Evolutionary conservation across 768 basidiomycete genomes (phyloP), one percentile per base, ranked within the genome.

Genomic region (Agaricus subrufescens): DNA sequence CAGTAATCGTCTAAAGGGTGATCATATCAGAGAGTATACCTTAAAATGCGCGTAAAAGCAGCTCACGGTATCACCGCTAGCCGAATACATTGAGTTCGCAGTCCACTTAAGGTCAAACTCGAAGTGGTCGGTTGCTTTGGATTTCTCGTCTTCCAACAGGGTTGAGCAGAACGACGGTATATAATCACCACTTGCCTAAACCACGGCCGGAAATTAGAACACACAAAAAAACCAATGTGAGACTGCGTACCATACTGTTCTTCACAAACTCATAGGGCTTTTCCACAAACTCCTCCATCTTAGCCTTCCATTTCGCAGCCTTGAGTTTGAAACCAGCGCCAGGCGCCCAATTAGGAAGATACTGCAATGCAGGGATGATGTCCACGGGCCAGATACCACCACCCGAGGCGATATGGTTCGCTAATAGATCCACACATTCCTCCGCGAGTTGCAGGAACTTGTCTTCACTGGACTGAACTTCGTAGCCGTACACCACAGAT

Each of bases 31-130:
- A 27, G 14, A 30, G 12, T 45, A 39, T 34, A 27, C 3, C 23
- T 29, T 31, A 45, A 23, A 25, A 27, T 51, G 30, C 29, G 49
- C 46, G 52, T 51, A 27, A 60, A 26, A 23, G 19, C 8, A 38
- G 62, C 67, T n/a, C 46, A 85, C 86, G 0, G 85, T 87, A 61
- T 89, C 87, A 38, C 80, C 73, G 61, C 85, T 85, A 14, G 79
- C 82, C 5, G 77, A 72, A 65, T 87, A 90, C 85, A 91, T 89
- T 30, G 87, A 89, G 66, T 90, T 89, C n/a, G 89, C 89, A 1
- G 86, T 83, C 86, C 87, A 88, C 57, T 86, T 85, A 46, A 90
- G 72, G 61, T 91, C 88, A 58, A 83, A 83, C 62, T 87, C 85
- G 45, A 77, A 79, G 56, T 77, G 64, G 5, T 74, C 67, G 31